A percentile compares a stretch with the other conserved stretches of the same genome.
Evolutionary conservation across 2,329 filamentous ascomycete genomes (phyloP).

Genomic region (Gliomastix tumulicola): DNA sequence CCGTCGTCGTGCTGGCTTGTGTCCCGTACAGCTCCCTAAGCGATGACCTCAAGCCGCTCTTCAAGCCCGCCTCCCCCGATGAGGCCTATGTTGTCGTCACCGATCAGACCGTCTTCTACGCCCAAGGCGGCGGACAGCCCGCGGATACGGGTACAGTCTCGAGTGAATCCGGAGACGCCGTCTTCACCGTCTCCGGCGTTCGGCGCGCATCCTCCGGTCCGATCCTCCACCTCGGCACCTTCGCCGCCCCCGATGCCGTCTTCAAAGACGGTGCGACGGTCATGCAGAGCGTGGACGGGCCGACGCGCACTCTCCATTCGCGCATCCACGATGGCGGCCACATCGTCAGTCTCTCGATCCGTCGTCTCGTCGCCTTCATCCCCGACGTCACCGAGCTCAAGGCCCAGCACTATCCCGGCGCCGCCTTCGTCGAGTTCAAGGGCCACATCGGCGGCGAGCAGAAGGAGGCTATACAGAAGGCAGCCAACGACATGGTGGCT

Average conservation of each 20-base stretch:
- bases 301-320: constrained; percentile 3
- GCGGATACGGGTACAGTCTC: not conserved
- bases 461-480: constrained; percentile 1
- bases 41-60: not conserved
- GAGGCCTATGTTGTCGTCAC: constrained; percentile 1
- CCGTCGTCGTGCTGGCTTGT: not conserved
- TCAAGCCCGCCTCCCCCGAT: constrained; percentile 2
- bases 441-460: constrained; percentile 1
- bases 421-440: constrained; percentile 1
- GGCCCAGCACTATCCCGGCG: constrained; percentile 3
- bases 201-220: not conserved
- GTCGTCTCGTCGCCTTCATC: not conserved
- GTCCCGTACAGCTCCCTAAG: not conserved
- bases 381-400: constrained; percentile 1
- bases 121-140: constrained; percentile 4
- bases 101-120: constrained; percentile 2
- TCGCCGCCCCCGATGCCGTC: not conserved
- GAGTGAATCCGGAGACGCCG: not conserved
- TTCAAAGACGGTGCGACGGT: not conserved
- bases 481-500: constrained; percentile 2
- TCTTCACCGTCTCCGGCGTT: not conserved
- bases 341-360: constrained; percentile 2
- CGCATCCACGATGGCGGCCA: constrained; percentile 4
- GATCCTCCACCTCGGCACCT: constrained; percentile 3
- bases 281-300: constrained; percentile 1